These are phyloP conservation scores for Cornus controversa DNA, from an alignment of 148 eudicot genomes.

Conservation along the genomic window DNA sequence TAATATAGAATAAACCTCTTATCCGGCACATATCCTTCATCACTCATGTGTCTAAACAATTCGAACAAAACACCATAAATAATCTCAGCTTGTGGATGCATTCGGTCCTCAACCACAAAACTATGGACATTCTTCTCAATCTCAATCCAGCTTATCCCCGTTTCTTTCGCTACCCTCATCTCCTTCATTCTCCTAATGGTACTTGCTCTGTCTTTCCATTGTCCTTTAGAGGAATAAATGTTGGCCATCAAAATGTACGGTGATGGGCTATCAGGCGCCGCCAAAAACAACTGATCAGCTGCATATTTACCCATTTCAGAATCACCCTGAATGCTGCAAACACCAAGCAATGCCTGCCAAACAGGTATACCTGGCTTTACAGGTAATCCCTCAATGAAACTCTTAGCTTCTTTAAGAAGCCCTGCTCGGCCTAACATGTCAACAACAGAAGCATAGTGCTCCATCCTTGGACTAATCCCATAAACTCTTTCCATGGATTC, in stretches of 20 bases:
- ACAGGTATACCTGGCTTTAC: constrained; percentile 57
- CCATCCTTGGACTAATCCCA: constrained; percentile 72
- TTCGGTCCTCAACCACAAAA: constrained; percentile 69
- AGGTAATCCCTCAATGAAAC: constrained; percentile 52
- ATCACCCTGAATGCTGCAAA: constrained; percentile 65
- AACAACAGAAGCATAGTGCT: constrained; percentile 81
- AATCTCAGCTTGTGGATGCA: constrained; percentile 52
- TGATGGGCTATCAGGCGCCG: constrained; percentile 55
- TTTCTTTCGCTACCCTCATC: constrained; percentile 60
- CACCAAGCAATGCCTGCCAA: constrained; percentile 92
- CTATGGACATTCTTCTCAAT: constrained; percentile 65
- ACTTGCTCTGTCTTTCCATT: constrained; percentile 75
- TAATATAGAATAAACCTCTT: constrained; percentile 39
- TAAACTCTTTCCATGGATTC: constrained; percentile 57
- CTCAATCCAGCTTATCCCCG: constrained; percentile 89
- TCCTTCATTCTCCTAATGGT: constrained; percentile 71
- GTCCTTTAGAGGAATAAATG: constrained; percentile 67
- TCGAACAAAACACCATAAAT: constrained; percentile 38
- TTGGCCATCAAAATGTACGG: constrained; percentile 74
- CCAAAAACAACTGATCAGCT: constrained; percentile 54
- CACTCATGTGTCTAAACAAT: constrained; percentile 61
- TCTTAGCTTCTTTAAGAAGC: constrained; percentile 62
- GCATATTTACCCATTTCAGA: constrained; percentile 67
- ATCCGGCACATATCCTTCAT: constrained; percentile 68
- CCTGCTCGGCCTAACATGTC: constrained; percentile 91